A percentile compares a stretch with the other conserved stretches of the same genome.
Evolutionary conservation across 169 alveolate species (phyloP).

Genomic region (Theileria annulata): DNA sequence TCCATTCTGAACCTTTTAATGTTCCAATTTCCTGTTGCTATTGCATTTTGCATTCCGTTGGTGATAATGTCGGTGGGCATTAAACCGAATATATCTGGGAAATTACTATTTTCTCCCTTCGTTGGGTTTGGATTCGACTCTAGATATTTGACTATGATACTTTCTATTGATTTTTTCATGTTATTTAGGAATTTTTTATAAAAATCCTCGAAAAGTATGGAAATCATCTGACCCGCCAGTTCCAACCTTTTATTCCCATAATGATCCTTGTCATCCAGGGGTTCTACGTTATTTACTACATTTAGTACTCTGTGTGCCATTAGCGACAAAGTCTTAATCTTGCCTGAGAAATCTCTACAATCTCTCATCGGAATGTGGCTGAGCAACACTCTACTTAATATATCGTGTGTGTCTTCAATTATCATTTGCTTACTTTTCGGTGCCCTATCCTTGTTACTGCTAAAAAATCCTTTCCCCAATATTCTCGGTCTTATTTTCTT

Average conservation of each 20-base stretch:
- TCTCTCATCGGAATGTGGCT: conserved; percentile 91
- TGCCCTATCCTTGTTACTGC: conserved; percentile 77
- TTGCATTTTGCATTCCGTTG: conserved; percentile 93
- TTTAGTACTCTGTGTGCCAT: conserved; percentile 95
- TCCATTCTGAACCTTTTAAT: conserved; percentile 98
- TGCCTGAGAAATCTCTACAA: conserved; percentile 86
- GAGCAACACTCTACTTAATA: conserved; percentile 87
- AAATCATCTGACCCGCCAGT: conserved; percentile 97
- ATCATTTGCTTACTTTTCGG: conserved; percentile 76
- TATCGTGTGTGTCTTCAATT: conserved; percentile 93
- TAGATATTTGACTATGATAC: conserved; percentile 72
- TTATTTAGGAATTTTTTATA: conserved; percentile 74
- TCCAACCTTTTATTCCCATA: conserved; percentile 99
- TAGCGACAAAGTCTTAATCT: conserved; percentile 89
- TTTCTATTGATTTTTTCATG: conserved; percentile 86
- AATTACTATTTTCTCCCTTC: conserved; percentile 59
- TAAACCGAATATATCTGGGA: conserved; percentile 88
- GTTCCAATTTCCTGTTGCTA: conserved; percentile 99
- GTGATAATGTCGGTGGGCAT: conserved; percentile 92
- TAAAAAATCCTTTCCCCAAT: conserved; percentile 80
- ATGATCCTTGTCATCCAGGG: conserved; percentile 98
- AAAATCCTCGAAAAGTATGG: conserved; percentile 94
- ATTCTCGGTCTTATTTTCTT: conserved; percentile 82
- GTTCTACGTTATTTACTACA: conserved; percentile 89
- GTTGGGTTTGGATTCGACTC: conserved; percentile 71